Base-by-base conservation (phyloP, 495 filamentous ascomycete species). In the Geoglossum glabrum region DNA sequence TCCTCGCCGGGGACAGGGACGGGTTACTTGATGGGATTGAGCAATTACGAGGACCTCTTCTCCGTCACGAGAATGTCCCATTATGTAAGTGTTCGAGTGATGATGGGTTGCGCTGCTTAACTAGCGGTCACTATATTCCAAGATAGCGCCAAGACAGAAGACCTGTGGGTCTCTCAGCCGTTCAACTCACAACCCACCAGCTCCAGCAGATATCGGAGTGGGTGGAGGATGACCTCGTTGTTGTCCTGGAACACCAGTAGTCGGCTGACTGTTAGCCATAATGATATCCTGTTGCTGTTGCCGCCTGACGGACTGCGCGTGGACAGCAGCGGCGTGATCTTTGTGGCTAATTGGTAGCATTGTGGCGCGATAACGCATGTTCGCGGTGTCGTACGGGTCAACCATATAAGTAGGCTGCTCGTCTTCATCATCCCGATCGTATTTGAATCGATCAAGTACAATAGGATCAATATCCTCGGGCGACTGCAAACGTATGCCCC, bases 381-480 rank as follows among this genome's bases (percentile, higher is more conserved):
- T 79, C 46, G 76, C 73, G 52, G 79, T 78, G 64, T 84, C 83
- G 62, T 77, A 86, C 43, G 76, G 80, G 67, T 90, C 85, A 43
- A 84, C 72, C 49, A 79, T 72, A 72, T 85, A 87, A 61, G 72
- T 67, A 5, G 75, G 73, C 21, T 76, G 75, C 30, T 84, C 75
- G 59, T 86, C 84, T 31, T 87, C 85, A 15, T 75, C 74, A 57
- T 76, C 74, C 56, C 81, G 77, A 65, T 93, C 86, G 71, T 84
- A 92, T 65, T 87, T 90, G 76, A 83, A 90, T 54, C 83, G 79
- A 64, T 94, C 87, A 45, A 76, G 75, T 57, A 59, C 7, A 9
- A 59, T 45, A 21, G 19, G 8, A 25, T 66, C 59, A n/a, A 59
- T 52, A 11, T 47, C 64, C 36, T 61, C 66, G 15, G 49, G 49